These are phyloP conservation scores for Exsudoporus frostii DNA, from an alignment of 768 basidiomycete species.

Conservation along the genomic window DNA sequence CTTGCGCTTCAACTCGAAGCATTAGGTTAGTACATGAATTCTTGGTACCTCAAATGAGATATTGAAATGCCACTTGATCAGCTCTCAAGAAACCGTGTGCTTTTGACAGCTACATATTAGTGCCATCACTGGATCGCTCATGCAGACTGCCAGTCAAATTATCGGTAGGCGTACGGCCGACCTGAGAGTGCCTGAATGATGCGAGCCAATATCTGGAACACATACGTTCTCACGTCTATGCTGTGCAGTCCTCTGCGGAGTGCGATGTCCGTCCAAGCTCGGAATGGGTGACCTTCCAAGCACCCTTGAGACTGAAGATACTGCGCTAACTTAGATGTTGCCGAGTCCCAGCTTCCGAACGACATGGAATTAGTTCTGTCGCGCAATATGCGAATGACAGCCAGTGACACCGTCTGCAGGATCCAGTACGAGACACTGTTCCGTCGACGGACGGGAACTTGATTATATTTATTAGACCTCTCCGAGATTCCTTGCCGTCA, in stretches of 20 bases:
- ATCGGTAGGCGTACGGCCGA: neutral
- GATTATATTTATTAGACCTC: neutral
- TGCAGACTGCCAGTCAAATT: neutral
- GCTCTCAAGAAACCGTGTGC: neutral
- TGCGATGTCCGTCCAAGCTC: neutral
- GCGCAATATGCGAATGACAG: neutral
- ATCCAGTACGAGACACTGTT: neutral
- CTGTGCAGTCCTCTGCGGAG: neutral
- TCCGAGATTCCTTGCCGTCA: neutral
- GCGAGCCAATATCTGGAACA: neutral
- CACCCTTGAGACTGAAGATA: neutral
- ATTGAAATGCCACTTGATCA: neutral
- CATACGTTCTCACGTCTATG: no score
- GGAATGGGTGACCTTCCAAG: neutral
- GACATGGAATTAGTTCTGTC: neutral
- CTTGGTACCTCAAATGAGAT: neutral
- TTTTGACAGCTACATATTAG: neutral
- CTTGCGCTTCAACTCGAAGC: neutral
- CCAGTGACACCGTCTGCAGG: neutral
- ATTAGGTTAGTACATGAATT: neutral
- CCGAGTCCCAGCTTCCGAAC: neutral
- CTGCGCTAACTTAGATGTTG: neutral
- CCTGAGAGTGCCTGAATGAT: neutral
- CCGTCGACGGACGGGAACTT: neutral
- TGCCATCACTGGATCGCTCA: neutral